Evolutionary conservation across 2,329 filamentous ascomycete genomes (phyloP).

Genomic region (Alternaria hordeiaustralica): DNA sequence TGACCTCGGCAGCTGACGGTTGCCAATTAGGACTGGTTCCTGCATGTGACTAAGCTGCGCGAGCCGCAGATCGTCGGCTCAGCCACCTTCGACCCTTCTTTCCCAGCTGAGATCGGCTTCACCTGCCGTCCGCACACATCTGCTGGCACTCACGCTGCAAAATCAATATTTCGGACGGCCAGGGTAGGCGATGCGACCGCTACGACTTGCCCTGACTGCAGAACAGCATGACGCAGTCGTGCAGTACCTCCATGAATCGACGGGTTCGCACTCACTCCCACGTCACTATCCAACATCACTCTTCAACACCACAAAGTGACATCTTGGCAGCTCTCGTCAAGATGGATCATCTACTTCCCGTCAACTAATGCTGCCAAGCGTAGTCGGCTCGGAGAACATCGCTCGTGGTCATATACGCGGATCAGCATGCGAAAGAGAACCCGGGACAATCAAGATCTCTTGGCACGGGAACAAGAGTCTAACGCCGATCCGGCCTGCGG

Average conservation of each 20-base stretch:
- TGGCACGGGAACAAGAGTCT: constrained; percentile 9
- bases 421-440: constrained; percentile 7
- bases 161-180: background rate
- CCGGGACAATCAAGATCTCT: constrained; percentile 8
- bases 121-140: background rate
- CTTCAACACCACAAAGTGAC: background rate
- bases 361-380: constrained; percentile 1
- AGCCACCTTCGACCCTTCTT: constrained; percentile 5
- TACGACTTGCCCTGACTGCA: background rate
- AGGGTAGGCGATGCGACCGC: background rate
- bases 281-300: background rate
- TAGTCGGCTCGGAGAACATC: background rate
- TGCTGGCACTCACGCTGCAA: background rate
- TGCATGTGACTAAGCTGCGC: constrained; percentile 3
- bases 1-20: background rate
- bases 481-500: background rate
- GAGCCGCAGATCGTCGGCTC: constrained; percentile 2
- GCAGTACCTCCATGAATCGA: background rate
- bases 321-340: background rate
- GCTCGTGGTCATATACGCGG: background rate
- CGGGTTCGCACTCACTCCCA: background rate
- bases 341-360: background rate
- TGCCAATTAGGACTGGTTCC: constrained; percentile 1
- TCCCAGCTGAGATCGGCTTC: background rate
- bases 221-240: background rate